Evolutionary conservation across 169 alveolate genomes (phyloP).

Genomic region (Cryptosporidium xiaoi): DNA sequence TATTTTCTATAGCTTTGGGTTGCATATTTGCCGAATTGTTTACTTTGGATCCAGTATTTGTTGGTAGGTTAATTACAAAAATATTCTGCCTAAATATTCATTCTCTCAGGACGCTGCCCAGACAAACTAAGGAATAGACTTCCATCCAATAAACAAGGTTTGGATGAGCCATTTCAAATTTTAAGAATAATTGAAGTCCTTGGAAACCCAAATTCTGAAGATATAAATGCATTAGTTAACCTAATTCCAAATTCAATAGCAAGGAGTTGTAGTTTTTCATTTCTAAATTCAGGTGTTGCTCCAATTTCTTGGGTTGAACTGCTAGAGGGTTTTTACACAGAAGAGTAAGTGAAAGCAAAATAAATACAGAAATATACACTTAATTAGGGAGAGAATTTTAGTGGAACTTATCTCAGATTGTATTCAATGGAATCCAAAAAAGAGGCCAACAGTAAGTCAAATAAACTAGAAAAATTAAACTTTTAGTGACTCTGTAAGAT

Average conservation of each 20-base stretch:
- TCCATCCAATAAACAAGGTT: slow-evolving; percentile 17
- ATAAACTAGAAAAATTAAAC: background rate
- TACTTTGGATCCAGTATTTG: slow-evolving; percentile 64
- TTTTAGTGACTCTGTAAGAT: slow-evolving; percentile 4
- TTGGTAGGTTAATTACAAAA: slow-evolving; percentile 24
- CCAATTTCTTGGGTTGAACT: slow-evolving; percentile 47
- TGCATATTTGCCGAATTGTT: slow-evolving; percentile 57
- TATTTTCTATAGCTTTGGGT: slow-evolving; percentile 38
- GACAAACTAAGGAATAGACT: slow-evolving; percentile 18
- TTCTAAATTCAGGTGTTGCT: slow-evolving; percentile 4
- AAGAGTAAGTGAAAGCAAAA: slow-evolving; percentile 28
- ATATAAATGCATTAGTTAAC: background rate
- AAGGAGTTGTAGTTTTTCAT: background rate
- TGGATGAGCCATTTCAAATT: slow-evolving; percentile 65
- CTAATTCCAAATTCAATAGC: slow-evolving; percentile 22
- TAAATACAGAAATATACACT: background rate
- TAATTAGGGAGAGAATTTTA: slow-evolving; percentile 18
- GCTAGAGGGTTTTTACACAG: slow-evolving; percentile 39
- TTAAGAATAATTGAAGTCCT: slow-evolving; percentile 50
- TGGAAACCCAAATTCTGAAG: slow-evolving; percentile 47
- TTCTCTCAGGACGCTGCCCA: slow-evolving; percentile 62
- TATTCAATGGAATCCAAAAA: slow-evolving; percentile 57
- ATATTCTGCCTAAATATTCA: background rate
- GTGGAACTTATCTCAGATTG: slow-evolving; percentile 27
- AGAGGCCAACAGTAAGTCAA: slow-evolving; percentile 67